These are phyloP conservation scores for Phytophthora sp. DNA, from an alignment of 352 stramenopile species.

Conservation along the genomic window DNA sequence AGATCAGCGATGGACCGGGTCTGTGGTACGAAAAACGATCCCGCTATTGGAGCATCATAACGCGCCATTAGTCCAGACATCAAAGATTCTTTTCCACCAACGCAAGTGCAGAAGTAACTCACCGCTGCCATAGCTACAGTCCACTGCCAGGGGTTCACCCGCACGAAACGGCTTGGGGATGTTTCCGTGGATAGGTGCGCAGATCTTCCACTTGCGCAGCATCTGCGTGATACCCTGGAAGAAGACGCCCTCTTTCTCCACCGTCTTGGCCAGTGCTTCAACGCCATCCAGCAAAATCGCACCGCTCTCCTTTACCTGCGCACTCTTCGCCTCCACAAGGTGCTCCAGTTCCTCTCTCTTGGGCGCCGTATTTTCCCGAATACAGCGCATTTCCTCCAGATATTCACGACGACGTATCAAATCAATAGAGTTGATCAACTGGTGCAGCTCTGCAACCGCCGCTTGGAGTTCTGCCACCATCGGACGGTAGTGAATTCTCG, in stretches of 20 bases:
- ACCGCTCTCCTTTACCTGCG: constrained; percentile 80
- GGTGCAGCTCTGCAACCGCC: constrained; percentile 78
- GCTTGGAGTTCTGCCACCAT: constrained; percentile 86
- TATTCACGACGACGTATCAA: constrained; percentile 81
- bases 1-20: constrained; percentile 81
- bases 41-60: constrained; percentile 45
- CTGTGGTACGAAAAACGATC: constrained; percentile 73
- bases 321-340: constrained; percentile 74
- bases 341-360: constrained; percentile 85
- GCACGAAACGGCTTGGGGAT: constrained; percentile 89
- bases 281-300: constrained; percentile 77
- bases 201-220: constrained; percentile 88
- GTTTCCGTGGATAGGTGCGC: constrained; percentile 84
- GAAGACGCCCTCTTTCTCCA: constrained; percentile 86
- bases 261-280: constrained; percentile 67
- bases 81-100: neutral
- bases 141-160: constrained; percentile 80
- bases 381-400: constrained; percentile 87
- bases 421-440: constrained; percentile 90
- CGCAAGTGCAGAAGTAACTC: constrained; percentile 10
- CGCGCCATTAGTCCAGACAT: constrained; percentile 4
- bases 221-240: constrained; percentile 83
- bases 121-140: constrained; percentile 88
- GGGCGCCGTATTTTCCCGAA: constrained; percentile 83
- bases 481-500: constrained; percentile 83